Evolutionary conservation across 1,139 yeast species (phyloP).

Genomic region (Geotrichum cucujoidarum): DNA sequence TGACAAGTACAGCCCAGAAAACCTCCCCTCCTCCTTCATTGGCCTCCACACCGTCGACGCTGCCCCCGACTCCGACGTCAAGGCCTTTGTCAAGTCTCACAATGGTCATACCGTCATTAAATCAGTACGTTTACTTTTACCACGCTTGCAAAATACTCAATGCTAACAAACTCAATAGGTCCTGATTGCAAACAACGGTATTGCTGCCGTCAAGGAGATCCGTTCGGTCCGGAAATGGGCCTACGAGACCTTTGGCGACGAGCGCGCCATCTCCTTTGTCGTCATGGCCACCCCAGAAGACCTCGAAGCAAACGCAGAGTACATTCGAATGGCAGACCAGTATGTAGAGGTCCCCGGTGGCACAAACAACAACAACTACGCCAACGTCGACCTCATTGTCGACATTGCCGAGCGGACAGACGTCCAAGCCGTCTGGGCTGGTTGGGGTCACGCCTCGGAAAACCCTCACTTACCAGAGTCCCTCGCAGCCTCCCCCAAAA

Average conservation of each 20-base stretch:
- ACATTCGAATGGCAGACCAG: conserved; percentile 98
- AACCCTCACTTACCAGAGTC: conserved; percentile 91
- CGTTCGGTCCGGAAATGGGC: conserved; percentile 98
- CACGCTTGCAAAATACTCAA: not conserved
- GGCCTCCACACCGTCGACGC: conserved; percentile 71
- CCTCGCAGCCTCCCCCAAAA: conserved; percentile 84
- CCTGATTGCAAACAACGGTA: conserved; percentile 95
- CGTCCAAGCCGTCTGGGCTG: conserved; percentile 99
- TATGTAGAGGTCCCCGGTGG: conserved; percentile 99
- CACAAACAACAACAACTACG: conserved; percentile 94
- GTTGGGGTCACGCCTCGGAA: conserved; percentile 99
- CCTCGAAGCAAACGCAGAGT: conserved; percentile 92
- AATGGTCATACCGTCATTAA: conserved; percentile 95
- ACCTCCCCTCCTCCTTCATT: conserved; percentile 64
- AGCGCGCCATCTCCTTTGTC: conserved; percentile 85
- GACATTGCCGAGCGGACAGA: conserved; percentile 95
- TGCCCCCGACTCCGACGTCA: conserved; percentile 72
- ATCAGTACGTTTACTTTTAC: conserved; percentile 37
- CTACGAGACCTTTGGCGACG: conserved; percentile 94
- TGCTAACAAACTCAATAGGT: conserved; percentile 39
- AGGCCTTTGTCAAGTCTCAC: conserved; percentile 77
- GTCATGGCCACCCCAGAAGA: conserved; percentile 99
- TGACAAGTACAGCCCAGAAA: conserved; percentile 28
- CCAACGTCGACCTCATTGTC: conserved; percentile 93
- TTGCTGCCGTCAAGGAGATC: conserved; percentile 97